Conservation (phyloP, 768 basidiomycete species). For the Mrakia hoshinonis region DNA sequence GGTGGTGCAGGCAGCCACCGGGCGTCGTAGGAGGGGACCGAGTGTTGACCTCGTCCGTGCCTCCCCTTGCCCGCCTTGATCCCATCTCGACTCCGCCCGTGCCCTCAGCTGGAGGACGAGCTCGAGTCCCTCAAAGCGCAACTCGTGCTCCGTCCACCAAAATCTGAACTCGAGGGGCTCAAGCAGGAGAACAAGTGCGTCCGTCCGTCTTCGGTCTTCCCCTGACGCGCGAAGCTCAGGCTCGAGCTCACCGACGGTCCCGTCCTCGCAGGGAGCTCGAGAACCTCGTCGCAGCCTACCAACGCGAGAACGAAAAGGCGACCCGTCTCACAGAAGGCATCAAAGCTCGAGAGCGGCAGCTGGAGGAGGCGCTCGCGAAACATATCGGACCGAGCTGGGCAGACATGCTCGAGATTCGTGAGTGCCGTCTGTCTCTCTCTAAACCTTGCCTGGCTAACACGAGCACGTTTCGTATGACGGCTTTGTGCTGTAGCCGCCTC, state of each 20-base stretch:
- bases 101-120: conserved; percentile 4
- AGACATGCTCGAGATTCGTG: background rate
- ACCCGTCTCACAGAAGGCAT: background rate
- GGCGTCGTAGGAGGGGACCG: too few species aligned
- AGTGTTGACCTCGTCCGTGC: background rate
- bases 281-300: background rate
- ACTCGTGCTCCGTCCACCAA: background rate
- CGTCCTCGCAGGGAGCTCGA: background rate
- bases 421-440: background rate
- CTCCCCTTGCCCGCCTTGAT: background rate
- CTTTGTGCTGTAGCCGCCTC: background rate
- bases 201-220: background rate
- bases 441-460: background rate
- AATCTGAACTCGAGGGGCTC: background rate
- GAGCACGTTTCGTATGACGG: background rate
- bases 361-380: background rate
- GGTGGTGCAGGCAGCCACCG: too few species aligned
- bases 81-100: background rate
- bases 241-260: background rate
- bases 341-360: background rate
- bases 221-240: too few species aligned
- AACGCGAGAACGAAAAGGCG: background rate
- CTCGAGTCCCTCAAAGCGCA: background rate
- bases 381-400: background rate
- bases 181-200: conserved; percentile 6